Evolutionary conservation across 805 yeast species (phyloP).

Genomic region (Candida andamanensis): DNA sequence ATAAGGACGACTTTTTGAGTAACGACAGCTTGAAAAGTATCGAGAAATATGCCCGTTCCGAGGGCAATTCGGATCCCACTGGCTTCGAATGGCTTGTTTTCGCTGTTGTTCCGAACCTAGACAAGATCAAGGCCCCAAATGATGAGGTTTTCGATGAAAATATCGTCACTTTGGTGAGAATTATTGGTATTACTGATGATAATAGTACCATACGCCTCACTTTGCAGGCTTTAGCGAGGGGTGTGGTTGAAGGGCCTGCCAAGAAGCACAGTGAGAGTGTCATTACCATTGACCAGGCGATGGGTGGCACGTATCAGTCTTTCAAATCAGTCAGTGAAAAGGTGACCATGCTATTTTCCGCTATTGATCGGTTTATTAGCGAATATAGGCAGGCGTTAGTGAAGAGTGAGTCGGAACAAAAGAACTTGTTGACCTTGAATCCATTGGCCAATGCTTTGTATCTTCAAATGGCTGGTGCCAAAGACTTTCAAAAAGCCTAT

Average conservation of each 20-base stretch:
- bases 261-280: slow-evolving; percentile 20
- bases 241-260: slow-evolving; percentile 11
- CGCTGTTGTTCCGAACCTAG: slow-evolving; percentile 30
- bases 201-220: slow-evolving; percentile 41
- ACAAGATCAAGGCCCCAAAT: slow-evolving; percentile 23
- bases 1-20: slow-evolving; percentile 20
- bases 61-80: slow-evolving; percentile 8
- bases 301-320: slow-evolving; percentile 12
- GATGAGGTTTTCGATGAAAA: slow-evolving; percentile 9
- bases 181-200: slow-evolving; percentile 44
- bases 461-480: slow-evolving; percentile 47
- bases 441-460: slow-evolving; percentile 59
- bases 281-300: slow-evolving; percentile 13
- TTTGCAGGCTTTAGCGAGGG: slow-evolving; percentile 48
- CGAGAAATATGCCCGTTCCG: slow-evolving; percentile 15
- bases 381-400: slow-evolving; percentile 32
- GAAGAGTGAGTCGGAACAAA: slow-evolving; percentile 9
- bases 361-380: slow-evolving; percentile 35
- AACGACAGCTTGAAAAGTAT: slow-evolving; percentile 29
- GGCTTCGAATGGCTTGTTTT: slow-evolving; percentile 35
- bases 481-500: slow-evolving; percentile 44
- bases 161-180: slow-evolving; percentile 41
- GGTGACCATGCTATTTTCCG: slow-evolving; percentile 21
- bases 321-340: slow-evolving; percentile 17
- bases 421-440: slow-evolving; percentile 43